phyloP scores from a whole-genome alignment of 208 protist genomes.

The Histomonas meleagridis region DNA sequence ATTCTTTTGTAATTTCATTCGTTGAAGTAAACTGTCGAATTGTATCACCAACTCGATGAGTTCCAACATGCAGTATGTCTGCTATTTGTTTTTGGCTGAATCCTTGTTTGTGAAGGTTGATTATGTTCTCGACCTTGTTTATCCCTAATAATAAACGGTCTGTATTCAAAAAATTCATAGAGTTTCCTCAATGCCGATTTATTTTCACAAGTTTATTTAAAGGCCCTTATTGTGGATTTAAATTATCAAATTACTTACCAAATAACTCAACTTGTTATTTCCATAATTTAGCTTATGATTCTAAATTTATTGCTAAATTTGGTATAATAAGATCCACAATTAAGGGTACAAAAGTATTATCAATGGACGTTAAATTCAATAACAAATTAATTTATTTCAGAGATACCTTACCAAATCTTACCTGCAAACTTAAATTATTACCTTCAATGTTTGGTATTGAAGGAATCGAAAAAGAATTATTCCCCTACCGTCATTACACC shows the following conservation, averaged over 20 bases:
- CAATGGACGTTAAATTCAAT: background rate
- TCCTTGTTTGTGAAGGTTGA: too few species aligned
- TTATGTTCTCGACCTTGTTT: too few species aligned
- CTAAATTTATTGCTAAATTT: background rate
- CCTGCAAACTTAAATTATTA: background rate
- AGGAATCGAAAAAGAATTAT: background rate
- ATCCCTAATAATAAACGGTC: too few species aligned
- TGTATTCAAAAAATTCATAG: too few species aligned
- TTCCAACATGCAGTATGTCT: too few species aligned
- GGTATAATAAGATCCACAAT: background rate
- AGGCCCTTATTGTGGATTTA: background rate
- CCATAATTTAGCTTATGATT: conserved; percentile 10
- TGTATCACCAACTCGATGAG: too few species aligned
- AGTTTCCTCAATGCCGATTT: too few species aligned
- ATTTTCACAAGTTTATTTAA: too few species aligned
- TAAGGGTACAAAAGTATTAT: background rate
- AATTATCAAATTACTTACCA: background rate
- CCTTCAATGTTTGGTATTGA: background rate
- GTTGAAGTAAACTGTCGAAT: too few species aligned
- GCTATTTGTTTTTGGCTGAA: too few species aligned
- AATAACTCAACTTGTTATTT: background rate
- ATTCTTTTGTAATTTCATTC: too few species aligned
- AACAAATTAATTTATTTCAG: background rate
- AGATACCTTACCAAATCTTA: background rate
- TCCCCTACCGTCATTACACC: background rate